phyloP scores from a whole-genome alignment of 2,329 filamentous ascomycete genomes.

The Pseudogymnoascus sp. region DNA sequence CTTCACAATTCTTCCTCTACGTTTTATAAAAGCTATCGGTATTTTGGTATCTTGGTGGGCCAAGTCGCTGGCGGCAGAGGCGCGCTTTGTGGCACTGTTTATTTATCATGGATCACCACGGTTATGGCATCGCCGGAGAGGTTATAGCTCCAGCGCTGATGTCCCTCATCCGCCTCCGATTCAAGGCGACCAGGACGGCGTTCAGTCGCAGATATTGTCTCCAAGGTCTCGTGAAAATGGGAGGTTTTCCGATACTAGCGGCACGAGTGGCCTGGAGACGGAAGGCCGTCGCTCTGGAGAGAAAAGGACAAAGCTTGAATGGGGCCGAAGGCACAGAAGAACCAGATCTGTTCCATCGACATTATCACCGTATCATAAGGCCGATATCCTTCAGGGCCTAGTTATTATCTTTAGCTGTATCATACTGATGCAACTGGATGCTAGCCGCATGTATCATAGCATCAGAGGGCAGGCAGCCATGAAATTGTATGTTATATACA shows the following conservation, averaged over 20 bases:
- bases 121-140: slow-evolving; percentile 55
- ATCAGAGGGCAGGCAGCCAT: slow-evolving; percentile 94
- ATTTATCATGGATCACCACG: slow-evolving; percentile 73
- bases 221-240: background rate
- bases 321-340: slow-evolving; percentile 50
- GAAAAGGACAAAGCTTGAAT: slow-evolving; percentile 21
- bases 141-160: slow-evolving; percentile 35
- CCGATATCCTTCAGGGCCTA: slow-evolving; percentile 83
- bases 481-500: slow-evolving; percentile 98
- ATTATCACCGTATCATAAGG: slow-evolving; percentile 83
- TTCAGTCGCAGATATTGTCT: background rate
- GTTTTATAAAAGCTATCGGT: slow-evolving; percentile 72
- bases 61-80: slow-evolving; percentile 62
- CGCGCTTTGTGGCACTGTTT: slow-evolving; percentile 61
- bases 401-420: slow-evolving; percentile 80
- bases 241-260: background rate
- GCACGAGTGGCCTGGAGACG: slow-evolving; percentile 14
- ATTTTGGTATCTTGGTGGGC: slow-evolving; percentile 74
- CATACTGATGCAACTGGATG: slow-evolving; percentile 83
- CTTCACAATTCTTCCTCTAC: slow-evolving; percentile 86
- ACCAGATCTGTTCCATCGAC: slow-evolving; percentile 79
- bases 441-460: slow-evolving; percentile 95
- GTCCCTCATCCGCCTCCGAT: background rate
- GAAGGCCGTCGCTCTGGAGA: slow-evolving; percentile 18
- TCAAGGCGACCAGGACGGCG: background rate